phyloP scores from a whole-genome alignment of 306 rosid genomes.

The Canavalia ensiformis region DNA sequence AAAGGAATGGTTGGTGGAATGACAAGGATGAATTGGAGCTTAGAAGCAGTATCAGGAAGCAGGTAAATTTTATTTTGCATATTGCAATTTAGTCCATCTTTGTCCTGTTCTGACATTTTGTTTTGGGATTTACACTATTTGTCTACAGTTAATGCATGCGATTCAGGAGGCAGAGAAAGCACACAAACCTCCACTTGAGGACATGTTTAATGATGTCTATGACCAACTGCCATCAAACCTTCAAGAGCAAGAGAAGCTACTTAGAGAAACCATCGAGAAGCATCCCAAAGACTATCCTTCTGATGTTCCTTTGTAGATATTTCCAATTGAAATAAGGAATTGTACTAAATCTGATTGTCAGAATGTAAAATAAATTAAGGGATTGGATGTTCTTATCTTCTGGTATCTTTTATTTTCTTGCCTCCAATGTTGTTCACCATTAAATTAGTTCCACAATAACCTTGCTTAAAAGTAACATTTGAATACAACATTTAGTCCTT shows the following conservation, averaged over 20 bases:
- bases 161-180: conserved; percentile 74
- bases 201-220: conserved; percentile 70
- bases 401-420: not conserved
- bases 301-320: conserved; percentile 69
- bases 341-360: conserved; percentile 26
- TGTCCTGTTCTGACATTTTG: conserved; percentile 35
- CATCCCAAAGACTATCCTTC: conserved; percentile 69
- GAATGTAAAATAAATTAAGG: conserved; percentile 24
- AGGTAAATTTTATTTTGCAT: conserved; percentile 51
- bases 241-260: conserved; percentile 62
- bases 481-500: not conserved
- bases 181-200: conserved; percentile 68
- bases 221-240: conserved; percentile 68
- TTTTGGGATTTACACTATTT: conserved; percentile 12
- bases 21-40: conserved; percentile 61
- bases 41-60: conserved; percentile 63
- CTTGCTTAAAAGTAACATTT: not conserved
- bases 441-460: not conserved
- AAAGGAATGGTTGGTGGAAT: conserved; percentile 69
- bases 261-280: conserved; percentile 57
- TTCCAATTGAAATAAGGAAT: conserved; percentile 35
- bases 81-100: not conserved
- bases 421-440: conserved; percentile 2
- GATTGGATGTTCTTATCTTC: conserved; percentile 16
- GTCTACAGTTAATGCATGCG: conserved; percentile 63